A percentile compares a stretch with the other conserved stretches of the same genome.
phyloP scores from a whole-genome alignment of 805 yeast genomes.

The Saccharomycopsis sp. region DNA sequence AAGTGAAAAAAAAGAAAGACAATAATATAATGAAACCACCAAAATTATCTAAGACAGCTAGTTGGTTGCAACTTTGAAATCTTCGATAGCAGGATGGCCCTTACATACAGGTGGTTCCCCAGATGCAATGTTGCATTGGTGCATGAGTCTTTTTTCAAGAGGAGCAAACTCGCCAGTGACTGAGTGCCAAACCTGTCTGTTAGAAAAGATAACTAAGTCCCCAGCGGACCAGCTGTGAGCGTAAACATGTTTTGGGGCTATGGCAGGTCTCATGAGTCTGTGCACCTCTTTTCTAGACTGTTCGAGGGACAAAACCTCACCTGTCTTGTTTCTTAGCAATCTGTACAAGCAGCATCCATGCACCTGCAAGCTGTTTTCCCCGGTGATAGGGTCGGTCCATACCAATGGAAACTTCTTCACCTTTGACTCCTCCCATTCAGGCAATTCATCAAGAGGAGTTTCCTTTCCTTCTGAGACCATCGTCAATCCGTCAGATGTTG shows the following conservation, averaged over 20 bases:
- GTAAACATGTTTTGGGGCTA: constrained; percentile 64
- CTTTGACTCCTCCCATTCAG: constrained; percentile 76
- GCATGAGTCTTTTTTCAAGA: constrained; percentile 81
- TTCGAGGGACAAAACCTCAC: constrained; percentile 54
- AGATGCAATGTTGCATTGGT: constrained; percentile 88
- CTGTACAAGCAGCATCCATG: constrained; percentile 83
- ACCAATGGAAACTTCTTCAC: constrained; percentile 76
- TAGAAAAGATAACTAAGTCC: constrained; percentile 79
- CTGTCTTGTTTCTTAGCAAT: constrained; percentile 46
- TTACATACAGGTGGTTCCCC: constrained; percentile 54
- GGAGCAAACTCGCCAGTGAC: constrained; percentile 83
- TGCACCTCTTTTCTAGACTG: constrained; percentile 72
- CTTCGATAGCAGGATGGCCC: constrained; percentile 14
- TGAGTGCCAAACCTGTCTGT: constrained; percentile 87
- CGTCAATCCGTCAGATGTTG: constrained; percentile 80
- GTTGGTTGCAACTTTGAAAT: background rate
- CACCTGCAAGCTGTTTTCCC: constrained; percentile 74
- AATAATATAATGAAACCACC: background rate
- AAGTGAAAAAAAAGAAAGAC: background rate
- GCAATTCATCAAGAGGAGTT: constrained; percentile 56
- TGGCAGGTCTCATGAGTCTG: constrained; percentile 78
- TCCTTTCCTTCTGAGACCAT: constrained; percentile 80
- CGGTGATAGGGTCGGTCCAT: constrained; percentile 88
- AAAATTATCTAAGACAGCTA: too few species aligned
- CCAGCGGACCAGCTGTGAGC: constrained; percentile 82